Percentiles rank a stretch among this genome's conserved stretches.
Conservation (phyloP, 805 yeast species). For the Ogataea nonfermentans region DNA sequence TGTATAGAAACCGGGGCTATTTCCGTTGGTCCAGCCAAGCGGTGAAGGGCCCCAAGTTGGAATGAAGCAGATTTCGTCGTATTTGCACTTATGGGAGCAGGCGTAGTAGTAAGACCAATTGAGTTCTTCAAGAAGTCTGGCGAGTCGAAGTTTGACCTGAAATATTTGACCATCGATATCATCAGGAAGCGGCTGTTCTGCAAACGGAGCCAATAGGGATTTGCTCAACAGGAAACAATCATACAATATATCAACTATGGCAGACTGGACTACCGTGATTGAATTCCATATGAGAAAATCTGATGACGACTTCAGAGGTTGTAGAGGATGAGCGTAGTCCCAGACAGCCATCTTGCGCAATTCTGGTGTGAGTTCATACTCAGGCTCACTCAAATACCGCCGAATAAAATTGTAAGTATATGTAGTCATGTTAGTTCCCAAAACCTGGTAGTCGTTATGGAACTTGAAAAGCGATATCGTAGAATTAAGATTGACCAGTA, state of each 20-base stretch:
- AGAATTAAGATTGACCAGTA: constrained; percentile 40
- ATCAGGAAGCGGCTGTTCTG: constrained; percentile 7
- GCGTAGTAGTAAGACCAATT: constrained; percentile 45
- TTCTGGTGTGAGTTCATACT: constrained; percentile 15
- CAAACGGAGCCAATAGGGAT: constrained; percentile 22
- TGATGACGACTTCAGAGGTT: constrained; percentile 36
- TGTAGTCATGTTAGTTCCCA: constrained; percentile 37
- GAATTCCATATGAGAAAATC: constrained; percentile 54
- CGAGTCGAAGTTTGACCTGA: constrained; percentile 37
- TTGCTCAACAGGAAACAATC: constrained; percentile 35
- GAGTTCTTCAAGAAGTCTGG: constrained; percentile 26
- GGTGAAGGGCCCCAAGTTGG: constrained; percentile 66
- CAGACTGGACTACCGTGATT: constrained; percentile 38
- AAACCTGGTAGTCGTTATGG: constrained; percentile 13
- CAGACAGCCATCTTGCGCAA: constrained; percentile 37
- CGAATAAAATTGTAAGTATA: constrained; percentile 45
- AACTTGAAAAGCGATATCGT: constrained; percentile 29
- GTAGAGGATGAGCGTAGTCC: constrained; percentile 47
- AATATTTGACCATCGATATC: constrained; percentile 22
- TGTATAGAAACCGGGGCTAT: constrained; percentile 22
- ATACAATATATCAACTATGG: constrained; percentile 38
- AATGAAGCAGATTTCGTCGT: constrained; percentile 51
- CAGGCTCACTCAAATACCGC: constrained; percentile 37
- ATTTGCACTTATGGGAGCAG: constrained; percentile 42
- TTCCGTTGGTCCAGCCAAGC: constrained; percentile 40